phyloP scores from a whole-genome alignment of 2,329 filamentous ascomycete genomes.

The Triangularia verruculosa region DNA sequence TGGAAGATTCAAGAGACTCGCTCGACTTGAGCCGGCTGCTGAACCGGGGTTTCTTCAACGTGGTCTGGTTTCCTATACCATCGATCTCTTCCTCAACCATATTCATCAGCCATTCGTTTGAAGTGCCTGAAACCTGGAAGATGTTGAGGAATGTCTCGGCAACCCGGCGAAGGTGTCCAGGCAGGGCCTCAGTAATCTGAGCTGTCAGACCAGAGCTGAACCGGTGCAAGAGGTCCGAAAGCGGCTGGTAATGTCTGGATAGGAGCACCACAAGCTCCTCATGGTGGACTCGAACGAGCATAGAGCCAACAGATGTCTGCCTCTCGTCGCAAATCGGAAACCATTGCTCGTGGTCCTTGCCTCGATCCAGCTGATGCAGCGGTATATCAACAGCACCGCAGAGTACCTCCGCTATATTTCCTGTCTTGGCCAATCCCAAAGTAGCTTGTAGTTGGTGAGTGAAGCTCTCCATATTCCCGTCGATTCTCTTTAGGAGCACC shows the following conservation, averaged over 20 bases:
- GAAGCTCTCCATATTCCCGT: conserved; percentile 48
- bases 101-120: conserved; percentile 86
- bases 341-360: conserved; percentile 83
- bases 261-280: conserved; percentile 90
- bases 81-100: conserved; percentile 97
- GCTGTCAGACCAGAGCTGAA: conserved; percentile 82
- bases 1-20: conserved; percentile 61
- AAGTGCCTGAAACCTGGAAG: conserved; percentile 84
- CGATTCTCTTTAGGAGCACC: conserved; percentile 67
- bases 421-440: conserved; percentile 41
- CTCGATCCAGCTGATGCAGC: conserved; percentile 72
- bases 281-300: conserved; percentile 77
- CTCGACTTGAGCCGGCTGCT: conserved; percentile 68
- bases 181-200: conserved; percentile 76
- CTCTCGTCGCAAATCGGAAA: conserved; percentile 75
- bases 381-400: conserved; percentile 78
- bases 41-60: conserved; percentile 70
- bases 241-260: conserved; percentile 75
- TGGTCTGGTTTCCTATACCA: conserved; percentile 78
- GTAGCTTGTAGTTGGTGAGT: conserved; percentile 44
- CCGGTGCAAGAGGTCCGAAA: conserved; percentile 79
- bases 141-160: conserved; percentile 89
- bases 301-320: conserved; percentile 74
- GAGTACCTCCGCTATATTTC: conserved; percentile 48
- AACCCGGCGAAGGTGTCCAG: conserved; percentile 72